Conservation (phyloP, 2,329 filamentous ascomycete species). For the Monosporascus ibericus region DNA sequence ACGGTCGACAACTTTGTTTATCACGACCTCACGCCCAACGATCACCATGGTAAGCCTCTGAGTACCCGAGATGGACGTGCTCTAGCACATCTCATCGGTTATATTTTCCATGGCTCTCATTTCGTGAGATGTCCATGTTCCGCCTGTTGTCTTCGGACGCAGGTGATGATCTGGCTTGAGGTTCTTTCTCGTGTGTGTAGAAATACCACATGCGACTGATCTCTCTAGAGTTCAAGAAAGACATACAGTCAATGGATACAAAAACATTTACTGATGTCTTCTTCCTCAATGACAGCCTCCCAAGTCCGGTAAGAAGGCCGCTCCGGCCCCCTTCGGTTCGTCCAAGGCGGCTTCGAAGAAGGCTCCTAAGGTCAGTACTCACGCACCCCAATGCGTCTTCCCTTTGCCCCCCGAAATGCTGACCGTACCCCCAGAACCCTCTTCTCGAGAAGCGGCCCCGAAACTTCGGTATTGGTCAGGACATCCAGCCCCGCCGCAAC, state of each 20-base stretch:
- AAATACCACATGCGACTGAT: conserved; percentile 46
- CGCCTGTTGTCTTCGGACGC: conserved; percentile 36
- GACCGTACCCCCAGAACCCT: conserved; percentile 66
- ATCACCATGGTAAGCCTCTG: conserved; percentile 56
- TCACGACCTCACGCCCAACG: conserved; percentile 45
- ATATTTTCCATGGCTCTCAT: conserved; percentile 23
- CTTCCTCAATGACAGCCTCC: conserved; percentile 99
- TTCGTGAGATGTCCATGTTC: conserved; percentile 31
- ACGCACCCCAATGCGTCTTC: conserved; percentile 1
- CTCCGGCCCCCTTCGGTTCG: conserved; percentile 92
- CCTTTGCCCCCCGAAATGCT: conserved; percentile 10
- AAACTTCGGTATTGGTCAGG: conserved; percentile 98
- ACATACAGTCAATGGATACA: conserved; percentile 56
- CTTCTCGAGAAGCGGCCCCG: conserved; percentile 96
- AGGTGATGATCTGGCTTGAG: conserved; percentile 65
- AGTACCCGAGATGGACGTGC: conserved; percentile 26
- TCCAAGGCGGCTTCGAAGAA: conserved; percentile 91
- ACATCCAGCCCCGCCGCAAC: conserved; percentile 95
- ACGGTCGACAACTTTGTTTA: conserved; percentile 37
- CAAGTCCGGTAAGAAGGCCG: conserved; percentile 96
- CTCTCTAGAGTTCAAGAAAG: conserved; percentile 95
- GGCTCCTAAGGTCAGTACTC: conserved; percentile 78
- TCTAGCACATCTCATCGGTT: conserved; percentile 20
- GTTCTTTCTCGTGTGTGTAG: conserved; percentile 34
- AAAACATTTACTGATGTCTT: conserved; percentile 91